These are phyloP conservation scores for Arthroderma sp. DNA, from an alignment of 2,329 filamentous ascomycete genomes.

Conservation along the genomic window DNA sequence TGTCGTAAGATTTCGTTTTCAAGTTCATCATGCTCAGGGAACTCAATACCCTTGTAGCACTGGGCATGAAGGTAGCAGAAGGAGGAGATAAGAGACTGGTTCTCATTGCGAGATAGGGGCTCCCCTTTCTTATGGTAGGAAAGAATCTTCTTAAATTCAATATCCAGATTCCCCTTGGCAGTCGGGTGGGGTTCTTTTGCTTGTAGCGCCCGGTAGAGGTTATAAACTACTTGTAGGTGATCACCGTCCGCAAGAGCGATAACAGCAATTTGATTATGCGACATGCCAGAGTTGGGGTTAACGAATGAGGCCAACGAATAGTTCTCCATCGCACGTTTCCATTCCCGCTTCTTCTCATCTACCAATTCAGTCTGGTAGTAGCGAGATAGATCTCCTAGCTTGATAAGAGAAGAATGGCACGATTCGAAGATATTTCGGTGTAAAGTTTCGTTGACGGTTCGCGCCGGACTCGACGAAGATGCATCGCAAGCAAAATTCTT, in stretches of 20 bases:
- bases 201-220: conserved; percentile 72
- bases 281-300: conserved; percentile 63
- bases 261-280: conserved; percentile 83
- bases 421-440: conserved; percentile 52
- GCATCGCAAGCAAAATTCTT: conserved; percentile 27
- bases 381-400: conserved; percentile 76
- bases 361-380: conserved; percentile 66
- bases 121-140: conserved; percentile 44
- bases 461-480: conserved; percentile 30
- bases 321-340: conserved; percentile 67
- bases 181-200: conserved; percentile 61
- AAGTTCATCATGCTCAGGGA: conserved; percentile 63
- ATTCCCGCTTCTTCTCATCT: conserved; percentile 54
- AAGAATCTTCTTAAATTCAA: conserved; percentile 59
- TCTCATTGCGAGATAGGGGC: conserved; percentile 20
- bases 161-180: conserved; percentile 62
- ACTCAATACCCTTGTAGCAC: conserved; percentile 64
- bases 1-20: conserved; percentile 76
- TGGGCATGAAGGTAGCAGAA: conserved; percentile 77
- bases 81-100: conserved; percentile 58
- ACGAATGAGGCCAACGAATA: conserved; percentile 72
- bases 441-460: conserved; percentile 32
- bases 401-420: conserved; percentile 72
- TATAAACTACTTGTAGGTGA: conserved; percentile 74
- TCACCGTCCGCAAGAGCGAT: conserved; percentile 64